Evolutionary conservation across 257 asterid genomes (phyloP).

Genomic region (Ligustrum vulgare): DNA sequence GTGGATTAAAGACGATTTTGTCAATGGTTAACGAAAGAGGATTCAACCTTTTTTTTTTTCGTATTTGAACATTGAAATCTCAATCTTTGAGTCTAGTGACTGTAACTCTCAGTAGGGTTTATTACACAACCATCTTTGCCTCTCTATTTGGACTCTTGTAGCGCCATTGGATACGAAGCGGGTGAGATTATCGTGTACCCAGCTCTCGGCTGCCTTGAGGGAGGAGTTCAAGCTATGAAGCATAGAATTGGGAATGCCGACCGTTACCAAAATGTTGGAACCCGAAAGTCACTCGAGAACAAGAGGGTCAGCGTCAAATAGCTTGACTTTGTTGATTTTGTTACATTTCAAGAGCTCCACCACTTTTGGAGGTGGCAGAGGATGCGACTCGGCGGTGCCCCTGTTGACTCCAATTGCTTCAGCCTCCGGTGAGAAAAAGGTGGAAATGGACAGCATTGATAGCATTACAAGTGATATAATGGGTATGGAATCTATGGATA

Average conservation of each 20-base stretch:
- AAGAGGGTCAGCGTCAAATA: slow-evolving; percentile 63
- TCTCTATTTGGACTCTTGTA: slow-evolving; percentile 66
- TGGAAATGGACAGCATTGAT: no score
- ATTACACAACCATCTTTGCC: no score
- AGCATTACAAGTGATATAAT: no score
- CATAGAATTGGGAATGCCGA: slow-evolving; percentile 79
- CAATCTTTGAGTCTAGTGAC: no score
- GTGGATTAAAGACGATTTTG: no score
- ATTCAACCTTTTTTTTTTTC: no score
- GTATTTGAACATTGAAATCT: no score
- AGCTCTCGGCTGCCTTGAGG: slow-evolving; percentile 67
- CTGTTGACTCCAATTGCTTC: slow-evolving; percentile 72
- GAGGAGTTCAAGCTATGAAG: slow-evolving; percentile 66
- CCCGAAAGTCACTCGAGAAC: slow-evolving; percentile 66
- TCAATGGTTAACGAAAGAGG: no score
- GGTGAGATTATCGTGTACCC: slow-evolving; percentile 90
- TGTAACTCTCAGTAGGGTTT: slow-evolving; percentile 21
- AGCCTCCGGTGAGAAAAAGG: slow-evolving; percentile 21
- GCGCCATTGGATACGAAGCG: slow-evolving; percentile 61
- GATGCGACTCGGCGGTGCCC: slow-evolving; percentile 81
- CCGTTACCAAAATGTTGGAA: slow-evolving; percentile 56
- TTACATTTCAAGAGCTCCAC: slow-evolving; percentile 72
- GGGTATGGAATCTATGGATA: no score
- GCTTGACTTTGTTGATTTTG: slow-evolving; percentile 60
- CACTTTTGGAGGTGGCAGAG: slow-evolving; percentile 71